Conservation (phyloP, 805 yeast species). For the Brettanomyces bruxellensis region DNA sequence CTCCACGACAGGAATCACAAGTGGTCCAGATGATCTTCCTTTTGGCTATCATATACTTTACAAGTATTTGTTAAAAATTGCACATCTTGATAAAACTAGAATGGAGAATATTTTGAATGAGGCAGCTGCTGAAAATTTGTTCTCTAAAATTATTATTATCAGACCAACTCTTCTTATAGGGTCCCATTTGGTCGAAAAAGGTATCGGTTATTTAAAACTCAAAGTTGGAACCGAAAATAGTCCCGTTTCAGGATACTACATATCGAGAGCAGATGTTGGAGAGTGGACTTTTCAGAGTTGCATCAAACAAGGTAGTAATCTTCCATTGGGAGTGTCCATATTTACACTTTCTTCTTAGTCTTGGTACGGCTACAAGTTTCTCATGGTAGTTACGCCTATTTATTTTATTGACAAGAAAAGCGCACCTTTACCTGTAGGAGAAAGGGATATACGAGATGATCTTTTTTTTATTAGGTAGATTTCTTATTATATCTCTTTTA, state of each 20-base stretch:
- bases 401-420: no score
- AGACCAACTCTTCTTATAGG: slow-evolving; percentile 1
- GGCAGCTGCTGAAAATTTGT: not conserved
- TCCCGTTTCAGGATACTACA: not conserved
- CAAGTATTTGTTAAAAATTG: not conserved
- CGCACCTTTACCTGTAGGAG: no score
- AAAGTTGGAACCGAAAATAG: not conserved
- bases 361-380: no score
- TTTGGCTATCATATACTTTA: slow-evolving; percentile 1
- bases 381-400: no score
- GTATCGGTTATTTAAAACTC: not conserved
- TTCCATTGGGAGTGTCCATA: not conserved
- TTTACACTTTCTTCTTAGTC: not conserved
- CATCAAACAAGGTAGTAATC: not conserved
- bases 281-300: not conserved
- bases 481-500: no score
- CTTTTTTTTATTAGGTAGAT: no score
- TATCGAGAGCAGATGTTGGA: slow-evolving; percentile 1
- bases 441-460: no score
- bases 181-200: not conserved
- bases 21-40: slow-evolving; percentile 1
- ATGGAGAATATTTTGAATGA: not conserved
- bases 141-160: not conserved
- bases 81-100: not conserved
- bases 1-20: slow-evolving; percentile 1